A percentile compares a stretch with the other conserved stretches of the same genome.
Evolutionary conservation across 1,284 basidiomycete species (phyloP).

Genomic region (Cystobasidiaceae sp.): DNA sequence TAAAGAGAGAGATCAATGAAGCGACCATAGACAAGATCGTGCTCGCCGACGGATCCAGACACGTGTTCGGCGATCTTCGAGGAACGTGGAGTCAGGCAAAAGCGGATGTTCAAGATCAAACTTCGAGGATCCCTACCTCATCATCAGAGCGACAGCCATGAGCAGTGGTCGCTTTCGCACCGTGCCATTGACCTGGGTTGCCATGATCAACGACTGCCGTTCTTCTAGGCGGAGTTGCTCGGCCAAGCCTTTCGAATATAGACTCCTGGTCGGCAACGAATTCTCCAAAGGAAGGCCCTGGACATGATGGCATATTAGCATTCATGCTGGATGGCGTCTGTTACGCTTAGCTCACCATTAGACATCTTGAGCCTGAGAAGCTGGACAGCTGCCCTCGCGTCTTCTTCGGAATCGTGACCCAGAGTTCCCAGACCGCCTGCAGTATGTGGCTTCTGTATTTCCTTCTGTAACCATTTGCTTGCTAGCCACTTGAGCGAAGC

Average conservation of each 20-base stretch:
- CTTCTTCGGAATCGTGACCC: constrained; percentile 87
- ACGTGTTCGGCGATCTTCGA: constrained; percentile 54
- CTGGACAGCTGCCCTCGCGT: constrained; percentile 78
- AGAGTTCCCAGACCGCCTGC: constrained; percentile 46
- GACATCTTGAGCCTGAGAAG: constrained; percentile 72
- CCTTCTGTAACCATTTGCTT: constrained; percentile 77
- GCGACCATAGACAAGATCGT: constrained; percentile 75
- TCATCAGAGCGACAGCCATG: constrained; percentile 68
- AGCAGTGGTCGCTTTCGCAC: constrained; percentile 68
- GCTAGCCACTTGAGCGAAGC: constrained; percentile 87
- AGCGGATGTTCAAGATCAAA: not conserved
- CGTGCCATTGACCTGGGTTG: constrained; percentile 72
- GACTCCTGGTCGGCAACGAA: constrained; percentile 72
- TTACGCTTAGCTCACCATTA: constrained; percentile 50
- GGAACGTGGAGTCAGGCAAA: constrained; percentile 46
- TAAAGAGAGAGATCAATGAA: constrained; percentile 69
- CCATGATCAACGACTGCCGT: constrained; percentile 78
- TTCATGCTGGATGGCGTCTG: constrained; percentile 2
- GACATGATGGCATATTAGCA: not conserved
- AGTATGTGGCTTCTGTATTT: constrained; percentile 59
- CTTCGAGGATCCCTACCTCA: constrained; percentile 50
- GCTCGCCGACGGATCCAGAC: constrained; percentile 53
- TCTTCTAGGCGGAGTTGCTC: constrained; percentile 51
- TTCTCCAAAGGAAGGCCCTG: constrained; percentile 73
- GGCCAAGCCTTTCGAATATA: constrained; percentile 72